These are phyloP conservation scores for Taiwanofungus camphoratus DNA, from an alignment of 1,284 basidiomycete genomes.

Conservation along the genomic window DNA sequence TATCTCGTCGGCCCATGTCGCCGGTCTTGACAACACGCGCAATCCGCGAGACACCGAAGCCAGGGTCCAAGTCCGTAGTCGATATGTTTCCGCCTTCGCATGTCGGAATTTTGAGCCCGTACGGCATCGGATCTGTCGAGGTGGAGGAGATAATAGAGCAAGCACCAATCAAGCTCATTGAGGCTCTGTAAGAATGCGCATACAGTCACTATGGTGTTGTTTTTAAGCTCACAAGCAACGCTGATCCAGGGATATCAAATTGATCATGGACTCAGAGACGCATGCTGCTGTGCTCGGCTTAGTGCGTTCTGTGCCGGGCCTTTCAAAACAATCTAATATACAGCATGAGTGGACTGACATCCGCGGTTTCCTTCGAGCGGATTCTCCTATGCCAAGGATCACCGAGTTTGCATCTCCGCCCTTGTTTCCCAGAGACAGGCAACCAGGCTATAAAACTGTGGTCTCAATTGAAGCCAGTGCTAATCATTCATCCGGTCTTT, in stretches of 20 bases:
- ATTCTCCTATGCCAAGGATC: constrained; percentile 29
- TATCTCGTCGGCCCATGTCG: constrained; percentile 29
- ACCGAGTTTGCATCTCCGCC: constrained; percentile 32
- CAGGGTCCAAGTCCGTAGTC: constrained; percentile 15
- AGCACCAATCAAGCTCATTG: constrained; percentile 7
- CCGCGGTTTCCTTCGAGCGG: constrained; percentile 30
- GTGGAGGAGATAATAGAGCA: constrained; percentile 6
- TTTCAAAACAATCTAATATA: constrained; percentile 1
- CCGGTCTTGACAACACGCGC: constrained; percentile 37
- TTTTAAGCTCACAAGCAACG: not conserved
- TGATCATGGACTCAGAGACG: constrained; percentile 26
- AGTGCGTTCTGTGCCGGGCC: constrained; percentile 14
- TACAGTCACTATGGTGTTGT: not conserved
- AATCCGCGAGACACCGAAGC: constrained; percentile 31
- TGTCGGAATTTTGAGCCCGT: constrained; percentile 7
- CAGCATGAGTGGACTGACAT: constrained; percentile 15
- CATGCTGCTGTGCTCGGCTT: constrained; percentile 16
- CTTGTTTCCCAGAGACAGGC: constrained; percentile 39
- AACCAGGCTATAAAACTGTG: constrained; percentile 15
- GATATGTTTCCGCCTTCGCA: constrained; percentile 5
- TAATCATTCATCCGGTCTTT: not conserved
- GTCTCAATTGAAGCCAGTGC: not conserved
- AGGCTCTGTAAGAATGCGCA: constrained; percentile 13
- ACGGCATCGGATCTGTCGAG: constrained; percentile 2
- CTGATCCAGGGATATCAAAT: constrained; percentile 28